phyloP scores from a whole-genome alignment of 148 eudicot genomes.

The Camellia granthamiana region DNA sequence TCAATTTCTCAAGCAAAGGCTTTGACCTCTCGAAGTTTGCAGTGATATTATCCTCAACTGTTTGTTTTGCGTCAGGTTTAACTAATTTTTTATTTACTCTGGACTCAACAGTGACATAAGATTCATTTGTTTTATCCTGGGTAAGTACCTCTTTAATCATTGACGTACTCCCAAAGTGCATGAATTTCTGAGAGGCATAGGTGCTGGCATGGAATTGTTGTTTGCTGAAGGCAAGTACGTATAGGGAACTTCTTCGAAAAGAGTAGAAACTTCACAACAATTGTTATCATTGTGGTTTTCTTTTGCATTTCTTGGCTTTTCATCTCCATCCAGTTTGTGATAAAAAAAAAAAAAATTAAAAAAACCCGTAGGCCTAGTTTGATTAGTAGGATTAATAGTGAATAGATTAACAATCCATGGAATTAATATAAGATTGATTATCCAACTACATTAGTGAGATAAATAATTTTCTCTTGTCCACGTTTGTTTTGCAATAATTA shows the following conservation, averaged over 20 bases:
- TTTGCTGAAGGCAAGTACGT: constrained; percentile 29
- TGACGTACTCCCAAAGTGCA: constrained; percentile 45
- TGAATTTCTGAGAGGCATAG: constrained; percentile 28
- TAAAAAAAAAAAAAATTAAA: constrained; percentile 9
- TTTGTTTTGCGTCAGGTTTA: constrained; percentile 36
- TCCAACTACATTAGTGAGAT: too few relatives aligned
- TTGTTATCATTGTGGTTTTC: constrained; percentile 29
- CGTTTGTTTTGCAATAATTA: too few relatives aligned
- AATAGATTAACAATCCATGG: too few relatives aligned
- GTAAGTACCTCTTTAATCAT: constrained; percentile 14
- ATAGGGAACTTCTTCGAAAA: constrained; percentile 44
- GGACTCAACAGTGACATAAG: constrained; percentile 34
- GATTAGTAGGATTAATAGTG: too few relatives aligned
- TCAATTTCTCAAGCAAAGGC: constrained; percentile 22
- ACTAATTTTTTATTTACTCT: constrained; percentile 24
- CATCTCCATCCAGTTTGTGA: constrained; percentile 52
- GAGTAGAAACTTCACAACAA: constrained; percentile 37
- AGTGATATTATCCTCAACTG: constrained; percentile 29
- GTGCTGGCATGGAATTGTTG: constrained; percentile 30
- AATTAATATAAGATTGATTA: too few relatives aligned
- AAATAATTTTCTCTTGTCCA: too few relatives aligned
- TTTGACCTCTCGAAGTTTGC: constrained; percentile 14
- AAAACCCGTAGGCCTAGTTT: not conserved
- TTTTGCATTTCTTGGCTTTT: constrained; percentile 29
- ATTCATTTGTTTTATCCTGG: constrained; percentile 35